Conservation (phyloP, 169 alveolate genomes). For the Plasmodium vivax region DNA sequence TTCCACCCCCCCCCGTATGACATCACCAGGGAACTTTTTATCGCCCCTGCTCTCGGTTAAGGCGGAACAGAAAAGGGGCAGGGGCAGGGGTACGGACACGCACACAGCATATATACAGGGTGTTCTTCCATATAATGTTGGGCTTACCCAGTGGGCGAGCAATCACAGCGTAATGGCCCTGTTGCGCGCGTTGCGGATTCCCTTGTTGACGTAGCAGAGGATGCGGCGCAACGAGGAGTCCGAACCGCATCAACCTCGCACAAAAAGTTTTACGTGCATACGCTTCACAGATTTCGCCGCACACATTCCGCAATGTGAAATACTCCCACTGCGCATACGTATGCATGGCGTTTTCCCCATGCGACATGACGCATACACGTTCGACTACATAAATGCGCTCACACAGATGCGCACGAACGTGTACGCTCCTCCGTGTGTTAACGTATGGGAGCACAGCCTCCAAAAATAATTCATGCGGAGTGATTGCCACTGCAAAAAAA, state of each 20-base stretch:
- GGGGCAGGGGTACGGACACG: not conserved
- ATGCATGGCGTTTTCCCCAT: not conserved
- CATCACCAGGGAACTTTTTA: not conserved
- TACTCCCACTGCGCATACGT: not conserved
- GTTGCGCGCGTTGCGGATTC: not conserved
- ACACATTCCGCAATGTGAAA: not conserved
- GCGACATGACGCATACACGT: not conserved
- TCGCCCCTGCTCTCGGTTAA: not conserved
- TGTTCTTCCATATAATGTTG: not conserved
- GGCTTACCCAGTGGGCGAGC: not conserved
- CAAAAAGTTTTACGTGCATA: not conserved
- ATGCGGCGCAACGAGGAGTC: not conserved
- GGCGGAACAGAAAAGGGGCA: not conserved
- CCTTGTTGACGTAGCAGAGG: not conserved
- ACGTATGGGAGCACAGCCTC: not conserved
- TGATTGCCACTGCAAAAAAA: not conserved
- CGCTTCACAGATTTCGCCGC: not conserved
- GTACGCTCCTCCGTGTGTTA: not conserved
- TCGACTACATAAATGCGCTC: not conserved
- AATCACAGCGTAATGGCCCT: not conserved
- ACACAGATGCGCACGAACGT: not conserved
- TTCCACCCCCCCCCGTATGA: not conserved
- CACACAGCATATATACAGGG: not conserved
- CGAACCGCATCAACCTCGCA: not conserved
- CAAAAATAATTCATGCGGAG: not conserved